Base-by-base conservation (phyloP, 805 yeast genomes). In the Phaffomyces antillensis region DNA sequence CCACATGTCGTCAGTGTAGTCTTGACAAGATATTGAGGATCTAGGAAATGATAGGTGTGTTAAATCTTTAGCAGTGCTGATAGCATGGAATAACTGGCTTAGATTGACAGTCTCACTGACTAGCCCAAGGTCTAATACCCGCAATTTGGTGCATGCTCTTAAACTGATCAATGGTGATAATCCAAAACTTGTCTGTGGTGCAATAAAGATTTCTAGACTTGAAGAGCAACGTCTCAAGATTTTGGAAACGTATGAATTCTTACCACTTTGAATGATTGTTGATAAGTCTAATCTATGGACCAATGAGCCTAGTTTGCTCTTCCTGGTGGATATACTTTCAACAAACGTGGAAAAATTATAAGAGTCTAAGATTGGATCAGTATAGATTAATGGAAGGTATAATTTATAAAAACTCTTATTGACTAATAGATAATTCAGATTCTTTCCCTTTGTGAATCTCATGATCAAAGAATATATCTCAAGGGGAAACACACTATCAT, bases 131-230 rank as follows among this genome's bases (percentile, higher is more conserved):
- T 91, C 97, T 33, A 91, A 67, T 2, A 78, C 75, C 50, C 71
- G 71, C 45, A 91, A 66, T 26, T 73, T 70, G 20, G 66, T 66
- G 61, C 99, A 93, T 37, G 81, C 70, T 46, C 86, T 75, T 38
- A 93, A 69, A 41, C 95, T 81, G n/a, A 87, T 75, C 52, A 91
- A 66, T 1, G 98, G 97, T 2, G 95, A 85, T 41, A 81, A 75
- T 0, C 99, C 99, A 68, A 93, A 91, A 66, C 95, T 84, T 30
- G 97, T 83, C 60, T 91, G 98, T 4, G 98, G 96, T 0, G 98
- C 96, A 8, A 85, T 75, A 55, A 93, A 89, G 11, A 72, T 67
- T 50, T 79, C 76, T 40, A 93, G 66, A 34, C 71, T 74, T 17
- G 72, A 61, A 9, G 89, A 76, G 44, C 96, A 86, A 36, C 96